Evolutionary conservation across 176 grass and related monocot genomes (phyloP).

Genomic region (Aegilops umbellulata): DNA sequence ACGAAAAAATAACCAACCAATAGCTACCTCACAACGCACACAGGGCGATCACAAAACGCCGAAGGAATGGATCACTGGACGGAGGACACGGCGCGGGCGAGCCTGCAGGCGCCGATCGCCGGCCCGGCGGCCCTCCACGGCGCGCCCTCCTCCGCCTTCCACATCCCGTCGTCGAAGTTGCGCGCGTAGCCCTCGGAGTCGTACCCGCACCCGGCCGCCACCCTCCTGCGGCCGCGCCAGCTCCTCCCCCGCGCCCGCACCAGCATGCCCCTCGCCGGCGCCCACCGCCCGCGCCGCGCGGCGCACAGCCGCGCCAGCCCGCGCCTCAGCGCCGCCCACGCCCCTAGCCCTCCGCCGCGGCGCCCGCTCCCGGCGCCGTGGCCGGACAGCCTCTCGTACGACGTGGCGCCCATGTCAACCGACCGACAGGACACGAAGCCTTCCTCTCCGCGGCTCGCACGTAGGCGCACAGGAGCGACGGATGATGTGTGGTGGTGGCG

Average conservation of each 20-base stretch:
- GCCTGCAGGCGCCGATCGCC: constrained; percentile 25
- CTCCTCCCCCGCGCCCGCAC: background rate
- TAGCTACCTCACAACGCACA: no score
- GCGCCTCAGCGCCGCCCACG: constrained; percentile 22
- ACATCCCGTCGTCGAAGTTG: constrained; percentile 67
- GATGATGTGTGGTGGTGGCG: background rate
- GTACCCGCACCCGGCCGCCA: constrained; percentile 43
- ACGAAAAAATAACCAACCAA: no score
- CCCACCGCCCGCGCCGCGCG: constrained; percentile 1
- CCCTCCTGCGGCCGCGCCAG: background rate
- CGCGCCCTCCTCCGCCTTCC: constrained; percentile 59
- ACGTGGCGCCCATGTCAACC: constrained; percentile 17
- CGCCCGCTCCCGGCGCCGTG: background rate
- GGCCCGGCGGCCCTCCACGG: constrained; percentile 31
- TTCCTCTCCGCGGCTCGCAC: background rate
- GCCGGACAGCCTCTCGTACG: constrained; percentile 27
- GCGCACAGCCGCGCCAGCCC: constrained; percentile 22
- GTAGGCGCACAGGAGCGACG: background rate
- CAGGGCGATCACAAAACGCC: background rate
- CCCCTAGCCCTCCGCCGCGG: background rate
- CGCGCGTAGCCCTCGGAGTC: constrained; percentile 51
- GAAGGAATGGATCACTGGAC: background rate
- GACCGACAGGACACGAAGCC: no score
- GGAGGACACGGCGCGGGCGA: background rate
- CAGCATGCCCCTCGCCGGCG: background rate